A percentile compares a stretch with the other conserved stretches of the same genome.
These are phyloP conservation scores for Rhynchospora breviuscula DNA, from an alignment of 176 grass and related monocot genomes.

Conservation along the genomic window DNA sequence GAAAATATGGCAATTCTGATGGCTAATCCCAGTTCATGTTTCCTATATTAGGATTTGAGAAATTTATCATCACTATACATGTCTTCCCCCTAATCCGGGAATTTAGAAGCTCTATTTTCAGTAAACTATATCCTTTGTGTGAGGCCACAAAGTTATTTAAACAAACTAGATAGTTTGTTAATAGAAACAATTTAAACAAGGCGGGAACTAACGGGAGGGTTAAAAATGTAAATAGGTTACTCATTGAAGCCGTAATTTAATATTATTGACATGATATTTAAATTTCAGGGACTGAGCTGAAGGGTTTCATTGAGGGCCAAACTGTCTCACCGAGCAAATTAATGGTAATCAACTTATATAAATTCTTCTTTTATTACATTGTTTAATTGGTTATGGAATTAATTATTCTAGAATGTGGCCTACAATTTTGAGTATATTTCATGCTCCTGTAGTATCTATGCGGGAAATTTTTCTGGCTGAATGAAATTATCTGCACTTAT, in stretches of 20 bases:
- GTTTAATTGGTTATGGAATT: neutral
- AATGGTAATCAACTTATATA: slow-evolving; percentile 4
- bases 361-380: neutral
- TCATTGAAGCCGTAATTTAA: neutral
- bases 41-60: slow-evolving; percentile 13
- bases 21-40: neutral
- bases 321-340: slow-evolving; percentile 8
- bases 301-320: slow-evolving; percentile 19
- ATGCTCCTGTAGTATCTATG: neutral
- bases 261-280: neutral
- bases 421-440: neutral
- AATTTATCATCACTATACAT: neutral
- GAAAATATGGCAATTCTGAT: neutral
- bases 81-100: neutral
- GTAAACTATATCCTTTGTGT: neutral
- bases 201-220: neutral
- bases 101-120: slow-evolving; percentile 8
- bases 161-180: neutral
- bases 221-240: slow-evolving; percentile 15
- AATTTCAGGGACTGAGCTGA: slow-evolving; percentile 12
- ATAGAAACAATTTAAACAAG: neutral
- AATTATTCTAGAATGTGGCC: neutral
- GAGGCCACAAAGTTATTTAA: neutral
- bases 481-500: neutral
- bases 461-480: neutral